These are phyloP conservation scores for Coniosporium apollinis DNA, from an alignment of 495 filamentous ascomycete genomes.

Conservation along the genomic window DNA sequence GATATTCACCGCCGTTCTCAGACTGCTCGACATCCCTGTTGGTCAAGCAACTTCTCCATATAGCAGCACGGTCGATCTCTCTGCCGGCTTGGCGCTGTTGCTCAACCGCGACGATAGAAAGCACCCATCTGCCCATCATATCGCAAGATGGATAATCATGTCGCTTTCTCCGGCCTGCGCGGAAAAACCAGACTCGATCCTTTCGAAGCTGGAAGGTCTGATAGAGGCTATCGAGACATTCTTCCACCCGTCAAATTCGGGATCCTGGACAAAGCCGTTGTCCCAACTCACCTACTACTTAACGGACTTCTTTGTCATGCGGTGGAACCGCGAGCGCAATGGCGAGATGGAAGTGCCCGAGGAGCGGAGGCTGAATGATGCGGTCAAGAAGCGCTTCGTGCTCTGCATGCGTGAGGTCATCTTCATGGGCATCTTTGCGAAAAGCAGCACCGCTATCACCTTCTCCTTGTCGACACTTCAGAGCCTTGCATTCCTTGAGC, in stretches of 20 bases:
- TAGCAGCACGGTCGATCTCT: conserved; percentile 59
- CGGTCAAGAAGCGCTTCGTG: conserved; percentile 78
- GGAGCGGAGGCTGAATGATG: conserved; percentile 61
- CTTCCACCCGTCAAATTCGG: conserved; percentile 96
- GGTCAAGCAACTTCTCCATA: conserved; percentile 93
- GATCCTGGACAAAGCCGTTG: conserved; percentile 76
- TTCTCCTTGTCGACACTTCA: conserved; percentile 84
- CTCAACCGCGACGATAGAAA: conserved; percentile 86
- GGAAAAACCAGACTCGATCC: conserved; percentile 56
- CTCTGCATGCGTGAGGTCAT: conserved; percentile 78
- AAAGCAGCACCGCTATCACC: conserved; percentile 77
- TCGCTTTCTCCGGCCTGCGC: conserved; percentile 79
- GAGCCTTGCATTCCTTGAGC: conserved; percentile 76
- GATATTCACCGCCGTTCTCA: conserved; percentile 80
- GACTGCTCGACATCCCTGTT: conserved; percentile 88
- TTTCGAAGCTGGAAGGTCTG: conserved; percentile 77
- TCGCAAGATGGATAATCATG: conserved; percentile 91
- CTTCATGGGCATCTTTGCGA: conserved; percentile 97
- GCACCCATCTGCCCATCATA: conserved; percentile 76
- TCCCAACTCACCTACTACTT: conserved; percentile 86
- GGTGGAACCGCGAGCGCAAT: conserved; percentile 88
- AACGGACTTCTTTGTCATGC: conserved; percentile 91
- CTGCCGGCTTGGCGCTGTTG: conserved; percentile 63
- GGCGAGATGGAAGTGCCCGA: conserved; percentile 74
- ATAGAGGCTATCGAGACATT: conserved; percentile 96